Conservation (phyloP, 768 basidiomycete genomes). For the Tylopilus intermedius region DNA sequence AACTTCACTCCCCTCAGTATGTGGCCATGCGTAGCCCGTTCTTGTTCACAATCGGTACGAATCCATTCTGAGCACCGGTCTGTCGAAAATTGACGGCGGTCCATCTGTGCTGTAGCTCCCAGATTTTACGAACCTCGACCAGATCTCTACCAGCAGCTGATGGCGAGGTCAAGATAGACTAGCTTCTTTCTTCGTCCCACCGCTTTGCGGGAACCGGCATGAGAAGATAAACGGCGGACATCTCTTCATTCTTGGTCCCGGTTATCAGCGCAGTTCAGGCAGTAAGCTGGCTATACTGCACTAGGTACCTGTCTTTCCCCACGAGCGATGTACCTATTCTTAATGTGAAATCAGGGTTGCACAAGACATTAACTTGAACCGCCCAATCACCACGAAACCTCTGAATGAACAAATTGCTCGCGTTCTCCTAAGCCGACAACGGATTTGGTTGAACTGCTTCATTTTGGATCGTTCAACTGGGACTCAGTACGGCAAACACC, state of each 20-base stretch:
- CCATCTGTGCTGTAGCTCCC: conserved; percentile 82
- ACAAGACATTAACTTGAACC: conserved; percentile 84
- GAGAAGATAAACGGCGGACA: conserved; percentile 78
- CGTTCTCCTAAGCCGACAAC: conserved; percentile 84
- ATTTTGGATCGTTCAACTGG: conserved; percentile 87
- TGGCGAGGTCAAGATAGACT: conserved; percentile 88
- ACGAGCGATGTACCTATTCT: neutral
- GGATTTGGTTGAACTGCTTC: conserved; percentile 87
- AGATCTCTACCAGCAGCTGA: conserved; percentile 67
- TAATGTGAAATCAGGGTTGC: conserved; percentile 56
- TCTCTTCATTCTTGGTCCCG: conserved; percentile 78
- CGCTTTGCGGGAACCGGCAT: conserved; percentile 68
- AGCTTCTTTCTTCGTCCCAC: conserved; percentile 89
- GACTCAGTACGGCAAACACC: conserved; percentile 83
- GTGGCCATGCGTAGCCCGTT: conserved; percentile 85
- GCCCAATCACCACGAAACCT: conserved; percentile 67
- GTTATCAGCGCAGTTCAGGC: conserved; percentile 73
- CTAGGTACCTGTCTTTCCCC: conserved; percentile 43
- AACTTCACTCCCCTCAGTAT: conserved; percentile 77
- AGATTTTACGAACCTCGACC: conserved; percentile 71
- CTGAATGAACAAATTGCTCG: conserved; percentile 77
- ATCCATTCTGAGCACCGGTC: neutral
- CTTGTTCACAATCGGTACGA: conserved; percentile 85
- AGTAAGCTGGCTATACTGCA: conserved; percentile 71
- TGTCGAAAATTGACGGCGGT: conserved; percentile 7